Evolutionary conservation across 352 stramenopile genomes (phyloP), one percentile per base, ranked within the genome.

Genomic region (Globisporangium takayamanum): DNA sequence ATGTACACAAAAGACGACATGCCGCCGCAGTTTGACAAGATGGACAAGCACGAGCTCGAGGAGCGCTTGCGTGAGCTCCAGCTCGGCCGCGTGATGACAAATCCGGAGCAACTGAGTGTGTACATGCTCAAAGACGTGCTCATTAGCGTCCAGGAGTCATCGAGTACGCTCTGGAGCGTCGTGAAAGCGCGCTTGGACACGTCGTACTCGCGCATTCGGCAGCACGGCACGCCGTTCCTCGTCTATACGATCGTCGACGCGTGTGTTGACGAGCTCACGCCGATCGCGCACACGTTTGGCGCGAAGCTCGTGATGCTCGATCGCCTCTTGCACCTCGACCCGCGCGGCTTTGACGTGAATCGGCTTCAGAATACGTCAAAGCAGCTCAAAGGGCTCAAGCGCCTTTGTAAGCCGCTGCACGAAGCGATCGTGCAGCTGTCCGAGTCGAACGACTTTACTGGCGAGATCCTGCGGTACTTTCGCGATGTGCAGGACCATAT

Each of bases 401-500:
- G 84, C 15, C 59, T 94, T 53, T 89, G 80, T 59, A 89, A 87
- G 33, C 84, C 81, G 28, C 63, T 90, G 28, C 64, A 74, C n/a
- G 83, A 92, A 66, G 78, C 88, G 61, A 75, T 86, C 45, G 68
- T 78, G 46, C 78, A 90, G 65, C 70, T 92, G 30, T 68, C 71
- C 56, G 76, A 88, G 54, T 88, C 82, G 25, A 73, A 83, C 26
- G 70, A 89, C 55, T 92, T 92, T 41, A 68, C 74, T 6, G 80
- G 74, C 26, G 81, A 92, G 59, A 89, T 85, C 26, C 47, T 82
- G 39, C 69, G 82, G 11, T 95, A 95, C 62, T 80, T 95, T 39
- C 78, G 84, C 20, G 84, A 95, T 47, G 83, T 95, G 28, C 84
- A 94, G 42, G 87, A 95, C 59, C 84, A 94, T 55, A 70, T 94